These are phyloP conservation scores for Fusarium sp. DNA, from an alignment of 2,329 filamentous ascomycete genomes.

Conservation along the genomic window DNA sequence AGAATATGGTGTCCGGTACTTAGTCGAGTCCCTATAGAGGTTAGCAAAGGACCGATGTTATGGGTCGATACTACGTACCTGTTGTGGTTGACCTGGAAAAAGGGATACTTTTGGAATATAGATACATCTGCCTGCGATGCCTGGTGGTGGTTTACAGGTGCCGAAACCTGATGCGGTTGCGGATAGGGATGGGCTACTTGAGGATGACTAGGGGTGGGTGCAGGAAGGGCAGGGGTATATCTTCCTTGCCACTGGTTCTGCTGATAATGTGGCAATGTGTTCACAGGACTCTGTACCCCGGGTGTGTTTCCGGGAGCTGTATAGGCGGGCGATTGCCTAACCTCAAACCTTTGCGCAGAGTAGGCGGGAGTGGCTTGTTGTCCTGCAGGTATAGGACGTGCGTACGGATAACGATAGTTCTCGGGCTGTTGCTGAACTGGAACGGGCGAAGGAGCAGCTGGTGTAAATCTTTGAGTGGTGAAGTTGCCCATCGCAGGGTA, in stretches of 20 bases:
- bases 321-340: slow-evolving; percentile 25
- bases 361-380: slow-evolving; percentile 23
- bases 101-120: slow-evolving; percentile 64
- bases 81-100: slow-evolving; percentile 69
- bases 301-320: slow-evolving; percentile 7
- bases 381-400: slow-evolving; percentile 3
- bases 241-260: slow-evolving; percentile 23
- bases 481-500: slow-evolving; percentile 35
- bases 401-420: slow-evolving; percentile 25
- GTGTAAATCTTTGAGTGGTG: slow-evolving; percentile 39
- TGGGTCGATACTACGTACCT: slow-evolving; percentile 51
- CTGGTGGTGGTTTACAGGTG: slow-evolving; percentile 13
- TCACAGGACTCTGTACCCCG: background rate
- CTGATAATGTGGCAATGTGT: background rate
- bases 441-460: slow-evolving; percentile 12
- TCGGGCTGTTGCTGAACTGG: slow-evolving; percentile 17
- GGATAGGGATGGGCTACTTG: background rate
- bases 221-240: background rate
- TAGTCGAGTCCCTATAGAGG: slow-evolving; percentile 57
- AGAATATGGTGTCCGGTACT: slow-evolving; percentile 69
- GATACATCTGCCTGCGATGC: slow-evolving; percentile 44
- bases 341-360: slow-evolving; percentile 39
- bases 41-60: slow-evolving; percentile 21
- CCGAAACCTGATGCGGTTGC: background rate
- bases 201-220: background rate